These are phyloP conservation scores for Diaporthe citri DNA, from an alignment of 2,329 filamentous ascomycete genomes.

Conservation along the genomic window DNA sequence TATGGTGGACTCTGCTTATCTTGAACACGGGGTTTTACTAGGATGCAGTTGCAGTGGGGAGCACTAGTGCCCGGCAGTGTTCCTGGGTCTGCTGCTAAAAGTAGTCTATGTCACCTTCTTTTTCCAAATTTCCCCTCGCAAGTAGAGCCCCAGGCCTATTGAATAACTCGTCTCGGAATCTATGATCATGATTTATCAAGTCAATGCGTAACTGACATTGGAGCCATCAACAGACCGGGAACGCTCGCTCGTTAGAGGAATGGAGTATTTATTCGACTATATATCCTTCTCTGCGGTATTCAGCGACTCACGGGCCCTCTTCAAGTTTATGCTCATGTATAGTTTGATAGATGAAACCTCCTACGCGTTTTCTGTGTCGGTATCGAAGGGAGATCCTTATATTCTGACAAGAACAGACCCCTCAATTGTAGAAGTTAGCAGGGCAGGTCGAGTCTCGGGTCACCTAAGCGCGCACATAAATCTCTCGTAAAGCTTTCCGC, in stretches of 20 bases:
- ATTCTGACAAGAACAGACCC: neutral
- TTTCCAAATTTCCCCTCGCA: neutral
- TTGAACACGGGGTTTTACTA: neutral
- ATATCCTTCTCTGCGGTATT: too few relatives aligned
- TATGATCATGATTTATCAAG: neutral
- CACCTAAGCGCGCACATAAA: neutral
- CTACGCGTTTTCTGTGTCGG: too few relatives aligned
- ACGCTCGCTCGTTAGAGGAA: neutral
- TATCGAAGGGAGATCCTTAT: neutral
- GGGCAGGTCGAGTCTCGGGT: neutral
- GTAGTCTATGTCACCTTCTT: slow-evolving; percentile 34
- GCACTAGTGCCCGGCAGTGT: slow-evolving; percentile 20
- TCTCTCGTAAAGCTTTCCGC: neutral
- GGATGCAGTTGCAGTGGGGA: neutral
- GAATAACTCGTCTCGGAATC: too few relatives aligned
- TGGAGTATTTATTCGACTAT: neutral
- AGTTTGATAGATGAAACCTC: neutral
- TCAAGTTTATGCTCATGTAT: neutral
- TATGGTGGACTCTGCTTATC: slow-evolving; percentile 23
- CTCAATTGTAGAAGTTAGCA: too few relatives aligned
- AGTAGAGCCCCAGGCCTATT: neutral
- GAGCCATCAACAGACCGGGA: neutral
- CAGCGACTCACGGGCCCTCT: neutral
- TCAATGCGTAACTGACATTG: neutral
- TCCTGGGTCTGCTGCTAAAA: neutral